phyloP scores from a whole-genome alignment of 176 grass and related monocot genomes.

The Paspalum notatum region DNA sequence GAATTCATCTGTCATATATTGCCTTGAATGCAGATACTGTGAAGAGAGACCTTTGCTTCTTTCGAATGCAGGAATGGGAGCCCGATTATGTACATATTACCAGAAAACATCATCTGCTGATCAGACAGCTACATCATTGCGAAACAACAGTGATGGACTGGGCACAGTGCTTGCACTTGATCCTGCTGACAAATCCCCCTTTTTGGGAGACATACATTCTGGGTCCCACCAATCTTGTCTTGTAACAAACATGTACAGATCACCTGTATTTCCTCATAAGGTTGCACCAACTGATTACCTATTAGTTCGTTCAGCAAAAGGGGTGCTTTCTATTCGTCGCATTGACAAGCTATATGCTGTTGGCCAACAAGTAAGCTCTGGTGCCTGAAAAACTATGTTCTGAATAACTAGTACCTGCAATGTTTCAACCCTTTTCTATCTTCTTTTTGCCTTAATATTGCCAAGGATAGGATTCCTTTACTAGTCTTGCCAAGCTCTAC shows the following conservation, averaged over 20 bases:
- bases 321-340: constrained; percentile 73
- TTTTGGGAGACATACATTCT: constrained; percentile 73
- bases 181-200: constrained; percentile 82
- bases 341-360: constrained; percentile 82
- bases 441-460: neutral
- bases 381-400: constrained; percentile 8
- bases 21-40: constrained; percentile 70
- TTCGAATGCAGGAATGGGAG: constrained; percentile 87
- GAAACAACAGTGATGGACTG: constrained; percentile 61
- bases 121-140: constrained; percentile 59
- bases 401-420: constrained; percentile 5
- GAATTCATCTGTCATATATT: constrained; percentile 25
- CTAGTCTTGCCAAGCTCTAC: neutral
- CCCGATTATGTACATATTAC: constrained; percentile 91
- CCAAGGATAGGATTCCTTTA: constrained; percentile 6
- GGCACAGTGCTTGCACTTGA: constrained; percentile 78
- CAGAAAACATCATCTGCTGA: constrained; percentile 74
- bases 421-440: constrained; percentile 7
- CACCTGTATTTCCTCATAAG: constrained; percentile 86
- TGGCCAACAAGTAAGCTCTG: constrained; percentile 79
- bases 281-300: constrained; percentile 77
- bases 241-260: constrained; percentile 89
- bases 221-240: constrained; percentile 78
- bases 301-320: constrained; percentile 85
- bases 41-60: constrained; percentile 92